Conservation (phyloP, 345 rosid species). For the Reutealis trisperma region DNA sequence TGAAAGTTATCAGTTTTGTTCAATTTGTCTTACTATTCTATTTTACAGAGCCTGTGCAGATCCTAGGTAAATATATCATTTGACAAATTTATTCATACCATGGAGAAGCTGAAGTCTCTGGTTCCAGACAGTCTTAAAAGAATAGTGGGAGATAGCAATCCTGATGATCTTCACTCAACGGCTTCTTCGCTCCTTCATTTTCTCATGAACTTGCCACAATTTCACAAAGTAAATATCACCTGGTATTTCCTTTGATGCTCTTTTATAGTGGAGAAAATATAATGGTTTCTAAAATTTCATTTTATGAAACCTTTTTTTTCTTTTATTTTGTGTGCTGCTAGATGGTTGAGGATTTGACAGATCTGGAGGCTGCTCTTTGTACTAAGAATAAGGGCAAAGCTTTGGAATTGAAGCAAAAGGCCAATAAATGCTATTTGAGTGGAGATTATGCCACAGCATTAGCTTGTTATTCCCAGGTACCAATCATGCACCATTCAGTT, state of each 20-base stretch:
- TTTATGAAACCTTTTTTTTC: not conserved
- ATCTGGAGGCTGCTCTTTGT: constrained; percentile 49
- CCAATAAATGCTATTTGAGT: constrained; percentile 50
- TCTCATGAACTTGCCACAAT: constrained; percentile 47
- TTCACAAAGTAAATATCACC: constrained; percentile 47
- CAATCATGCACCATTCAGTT: not conserved
- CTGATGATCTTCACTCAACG: constrained; percentile 48
- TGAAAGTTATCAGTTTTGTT: not conserved
- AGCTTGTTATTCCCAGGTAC: constrained; percentile 60
- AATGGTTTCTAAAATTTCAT: not conserved
- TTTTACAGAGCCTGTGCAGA: not conserved
- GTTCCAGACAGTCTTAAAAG: constrained; percentile 51
- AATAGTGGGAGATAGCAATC: constrained; percentile 42
- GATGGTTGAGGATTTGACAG: constrained; percentile 57
- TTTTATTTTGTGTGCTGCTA: constrained; percentile 11
- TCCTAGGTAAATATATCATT: not conserved
- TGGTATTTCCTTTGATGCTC: not conserved
- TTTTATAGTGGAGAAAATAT: not conserved
- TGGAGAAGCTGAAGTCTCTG: constrained; percentile 47
- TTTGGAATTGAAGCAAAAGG: constrained; percentile 59
- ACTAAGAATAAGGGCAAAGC: constrained; percentile 59
- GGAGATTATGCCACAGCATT: constrained; percentile 51
- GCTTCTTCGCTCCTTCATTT: constrained; percentile 56
- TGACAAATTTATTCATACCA: not conserved
- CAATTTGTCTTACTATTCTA: not conserved